phyloP scores from a whole-genome alignment of 1,139 yeast species.

The Taphrina flavorubra region DNA sequence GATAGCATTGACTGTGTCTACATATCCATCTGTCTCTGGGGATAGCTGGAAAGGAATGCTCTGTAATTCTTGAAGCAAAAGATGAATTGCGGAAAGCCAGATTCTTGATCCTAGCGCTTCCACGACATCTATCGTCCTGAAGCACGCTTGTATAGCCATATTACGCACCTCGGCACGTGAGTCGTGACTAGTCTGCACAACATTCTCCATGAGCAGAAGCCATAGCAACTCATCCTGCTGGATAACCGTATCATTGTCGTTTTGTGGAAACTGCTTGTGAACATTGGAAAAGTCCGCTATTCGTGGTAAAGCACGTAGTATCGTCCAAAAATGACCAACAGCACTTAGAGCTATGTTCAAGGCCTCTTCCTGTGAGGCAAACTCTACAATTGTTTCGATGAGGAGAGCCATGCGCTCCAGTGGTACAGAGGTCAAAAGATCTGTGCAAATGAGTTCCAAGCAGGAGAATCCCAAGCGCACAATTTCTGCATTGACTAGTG shows the following conservation, averaged over 20 bases:
- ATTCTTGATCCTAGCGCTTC: not conserved
- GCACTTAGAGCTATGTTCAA: slow-evolving; percentile 39
- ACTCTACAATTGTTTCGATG: slow-evolving; percentile 32
- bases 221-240: slow-evolving; percentile 28
- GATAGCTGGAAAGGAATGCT: not conserved
- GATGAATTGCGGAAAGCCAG: slow-evolving; percentile 8
- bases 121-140: slow-evolving; percentile 21
- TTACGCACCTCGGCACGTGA: slow-evolving; percentile 38
- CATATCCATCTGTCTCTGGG: not conserved
- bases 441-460: slow-evolving; percentile 40
- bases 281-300: slow-evolving; percentile 9
- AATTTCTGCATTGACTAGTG: slow-evolving; percentile 9
- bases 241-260: not conserved
- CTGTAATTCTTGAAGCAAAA: slow-evolving; percentile 10
- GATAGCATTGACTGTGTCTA: slow-evolving; percentile 17
- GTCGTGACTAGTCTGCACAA: slow-evolving; percentile 33
- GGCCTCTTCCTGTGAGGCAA: slow-evolving; percentile 31
- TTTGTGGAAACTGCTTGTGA: not conserved
- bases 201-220: slow-evolving; percentile 30
- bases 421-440: slow-evolving; percentile 20
- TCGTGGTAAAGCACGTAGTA: slow-evolving; percentile 24
- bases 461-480: slow-evolving; percentile 40
- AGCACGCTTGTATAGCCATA: slow-evolving; percentile 36
- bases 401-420: slow-evolving; percentile 17
- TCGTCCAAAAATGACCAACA: slow-evolving; percentile 39